A percentile compares a stretch with the other conserved stretches of the same genome.
phyloP scores from a whole-genome alignment of 2,329 filamentous ascomycete species.

The Venturia aucupariae region DNA sequence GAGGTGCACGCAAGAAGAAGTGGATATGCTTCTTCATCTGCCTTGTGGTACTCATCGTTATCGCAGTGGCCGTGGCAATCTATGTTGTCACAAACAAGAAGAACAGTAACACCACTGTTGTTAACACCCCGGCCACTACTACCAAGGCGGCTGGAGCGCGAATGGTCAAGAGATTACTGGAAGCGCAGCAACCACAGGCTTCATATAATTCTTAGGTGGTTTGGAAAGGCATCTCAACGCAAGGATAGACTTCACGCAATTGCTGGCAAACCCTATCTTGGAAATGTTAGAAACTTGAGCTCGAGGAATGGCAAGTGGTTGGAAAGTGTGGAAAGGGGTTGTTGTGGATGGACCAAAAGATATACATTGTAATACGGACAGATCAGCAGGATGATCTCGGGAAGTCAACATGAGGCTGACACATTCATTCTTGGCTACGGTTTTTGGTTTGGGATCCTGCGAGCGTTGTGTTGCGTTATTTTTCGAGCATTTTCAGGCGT shows the following conservation, averaged over 20 bases:
- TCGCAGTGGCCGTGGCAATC: conserved; percentile 14
- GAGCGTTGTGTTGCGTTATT: not conserved
- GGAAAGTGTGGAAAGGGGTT: not conserved
- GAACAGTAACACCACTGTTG: not conserved
- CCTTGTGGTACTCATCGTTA: conserved; percentile 14
- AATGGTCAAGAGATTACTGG: not conserved
- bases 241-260: not conserved
- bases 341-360: not conserved
- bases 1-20: conserved; percentile 25
- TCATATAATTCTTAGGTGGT: not conserved
- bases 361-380: not conserved
- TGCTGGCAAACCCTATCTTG: not conserved
- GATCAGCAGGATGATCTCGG: not conserved
- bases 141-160: not conserved
- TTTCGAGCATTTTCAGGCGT: not conserved
- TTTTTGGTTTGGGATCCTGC: not conserved
- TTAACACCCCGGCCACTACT: not conserved
- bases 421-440: not conserved
- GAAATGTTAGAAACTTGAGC: not conserved
- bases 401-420: not conserved
- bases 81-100: conserved; percentile 6
- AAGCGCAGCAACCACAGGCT: not conserved
- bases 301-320: not conserved
- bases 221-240: not conserved
- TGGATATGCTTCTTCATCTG: conserved; percentile 16